A percentile compares a stretch with the other conserved stretches of the same genome.
Conservation (phyloP, 2,329 filamentous ascomycete genomes). For the Orbilia quercus region DNA sequence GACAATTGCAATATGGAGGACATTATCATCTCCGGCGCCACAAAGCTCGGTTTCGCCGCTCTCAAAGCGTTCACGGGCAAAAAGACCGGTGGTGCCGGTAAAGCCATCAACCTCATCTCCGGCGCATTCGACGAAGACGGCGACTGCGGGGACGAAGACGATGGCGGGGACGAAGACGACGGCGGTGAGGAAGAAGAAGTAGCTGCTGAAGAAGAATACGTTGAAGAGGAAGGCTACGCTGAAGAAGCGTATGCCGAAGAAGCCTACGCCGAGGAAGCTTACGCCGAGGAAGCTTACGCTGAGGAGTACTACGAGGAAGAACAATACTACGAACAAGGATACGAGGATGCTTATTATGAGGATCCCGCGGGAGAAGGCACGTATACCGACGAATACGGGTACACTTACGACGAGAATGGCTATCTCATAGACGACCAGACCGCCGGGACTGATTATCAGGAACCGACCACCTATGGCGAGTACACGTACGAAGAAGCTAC, state of each 20-base stretch:
- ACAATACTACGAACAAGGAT: conserved; percentile 1
- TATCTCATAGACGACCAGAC: conserved; percentile 12
- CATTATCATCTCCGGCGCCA: conserved; percentile 30
- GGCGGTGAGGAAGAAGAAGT: conserved; percentile 14
- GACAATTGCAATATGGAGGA: conserved; percentile 30
- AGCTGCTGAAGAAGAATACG: conserved; percentile 2
- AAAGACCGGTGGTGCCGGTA: conserved; percentile 17
- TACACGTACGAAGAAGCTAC: conserved; percentile 16
- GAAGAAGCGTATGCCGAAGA: conserved; percentile 12
- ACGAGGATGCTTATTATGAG: conserved; percentile 15
- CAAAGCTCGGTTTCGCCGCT: conserved; percentile 35
- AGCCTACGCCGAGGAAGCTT: not conserved
- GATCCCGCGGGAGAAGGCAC: conserved; percentile 11
- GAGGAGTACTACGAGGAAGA: not conserved
- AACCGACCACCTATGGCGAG: conserved; percentile 19
- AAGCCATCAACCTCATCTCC: conserved; percentile 18
- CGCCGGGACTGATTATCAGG: conserved; percentile 1
- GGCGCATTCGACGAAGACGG: conserved; percentile 41
- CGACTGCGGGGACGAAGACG: conserved; percentile 13
- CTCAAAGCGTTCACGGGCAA: conserved; percentile 36
- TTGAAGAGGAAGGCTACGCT: conserved; percentile 30
- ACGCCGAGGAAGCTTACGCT: not conserved
- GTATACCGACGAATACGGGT: conserved; percentile 30
- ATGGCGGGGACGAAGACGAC: not conserved
- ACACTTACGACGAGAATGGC: conserved; percentile 25